Evolutionary conservation across 768 basidiomycete species (phyloP), one percentile per base, ranked within the genome.

Genomic region (Lactifluus pinguis): DNA sequence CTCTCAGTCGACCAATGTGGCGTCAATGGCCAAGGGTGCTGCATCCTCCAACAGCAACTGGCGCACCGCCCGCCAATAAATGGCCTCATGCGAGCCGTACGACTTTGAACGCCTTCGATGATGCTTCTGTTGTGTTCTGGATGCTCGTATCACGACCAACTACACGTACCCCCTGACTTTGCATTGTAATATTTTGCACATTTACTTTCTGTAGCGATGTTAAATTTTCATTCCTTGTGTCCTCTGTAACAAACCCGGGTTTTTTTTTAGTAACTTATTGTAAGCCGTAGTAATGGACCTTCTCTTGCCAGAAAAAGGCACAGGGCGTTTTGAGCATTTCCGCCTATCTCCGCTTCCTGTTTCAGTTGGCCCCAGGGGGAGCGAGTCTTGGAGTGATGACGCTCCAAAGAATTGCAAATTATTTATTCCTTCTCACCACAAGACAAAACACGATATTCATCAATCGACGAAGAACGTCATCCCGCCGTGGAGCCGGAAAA

Each of bases 31-130:
- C n/a, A 57, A 21, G 38, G 55, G 69, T 74, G 65, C 60, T 67
- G 67, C 69, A 69, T 69, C 68, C 61, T 57, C 60, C 6, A 65
- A 59, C 57, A 38, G 70, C 74, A 79, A 72, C 80, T 86, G 86
- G 85, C 83, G 84, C 72, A 71, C 78, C 66, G 65, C 73, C 70
- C 80, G 83, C 70, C 77, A 76, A 60, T 80, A 68, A 76, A 66
- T 61, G 56, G 29, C 14, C 25, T 19, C 39, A 41, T 47, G 51
- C 17, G 36, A 49, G 13, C 42, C 36, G 44, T 45, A 64, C 58
- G 53, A 56, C 42, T 45, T 44, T 15, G 17, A 13, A 25, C 51
- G 15, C 49, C 41, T 49, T 49, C 30, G 55, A 63, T 45, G 64
- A 60, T 39, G 29, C 38, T 47, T 36, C 51, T 58, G 53, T 54